Conservation (phyloP, 768 basidiomycete species). For the Boletus eberwhitei region DNA sequence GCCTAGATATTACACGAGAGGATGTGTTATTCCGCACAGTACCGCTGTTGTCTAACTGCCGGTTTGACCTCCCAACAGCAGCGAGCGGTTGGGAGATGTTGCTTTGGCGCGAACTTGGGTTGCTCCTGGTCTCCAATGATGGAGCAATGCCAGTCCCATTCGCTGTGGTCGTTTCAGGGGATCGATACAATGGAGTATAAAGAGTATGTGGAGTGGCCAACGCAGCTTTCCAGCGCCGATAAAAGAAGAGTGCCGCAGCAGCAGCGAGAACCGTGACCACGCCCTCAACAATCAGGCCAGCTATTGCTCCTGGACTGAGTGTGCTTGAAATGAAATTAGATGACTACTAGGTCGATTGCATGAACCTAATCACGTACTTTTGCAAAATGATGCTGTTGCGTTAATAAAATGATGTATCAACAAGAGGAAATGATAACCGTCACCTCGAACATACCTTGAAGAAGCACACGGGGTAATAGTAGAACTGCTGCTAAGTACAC, state of each 20-base stretch:
- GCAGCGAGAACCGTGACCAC: slow-evolving; percentile 14
- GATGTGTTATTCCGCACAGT: not conserved
- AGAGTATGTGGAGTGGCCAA: not conserved
- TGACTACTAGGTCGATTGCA: not conserved
- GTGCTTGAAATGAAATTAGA: slow-evolving; percentile 11
- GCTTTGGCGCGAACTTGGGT: not conserved
- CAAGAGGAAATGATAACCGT: not conserved
- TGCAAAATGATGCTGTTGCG: not conserved
- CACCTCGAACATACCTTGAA: slow-evolving; percentile 5
- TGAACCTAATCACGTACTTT: slow-evolving; percentile 10
- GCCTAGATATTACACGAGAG: not conserved
- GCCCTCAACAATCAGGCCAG: slow-evolving; percentile 19
- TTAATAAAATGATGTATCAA: not conserved
- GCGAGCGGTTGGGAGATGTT: not conserved
- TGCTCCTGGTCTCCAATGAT: slow-evolving; percentile 4
- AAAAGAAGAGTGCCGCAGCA: slow-evolving; percentile 16
- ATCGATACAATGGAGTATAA: slow-evolving; percentile 4
- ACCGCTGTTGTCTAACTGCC: not conserved
- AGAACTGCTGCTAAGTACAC: not conserved
- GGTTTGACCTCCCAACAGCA: not conserved
- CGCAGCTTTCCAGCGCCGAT: slow-evolving; percentile 21
- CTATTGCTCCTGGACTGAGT: slow-evolving; percentile 22
- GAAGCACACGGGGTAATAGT: not conserved
- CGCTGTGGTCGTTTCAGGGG: slow-evolving; percentile 1
- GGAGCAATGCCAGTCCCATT: slow-evolving; percentile 4